Conservation (phyloP, 2,329 filamentous ascomycete genomes). For the Exophiala sp. region DNA sequence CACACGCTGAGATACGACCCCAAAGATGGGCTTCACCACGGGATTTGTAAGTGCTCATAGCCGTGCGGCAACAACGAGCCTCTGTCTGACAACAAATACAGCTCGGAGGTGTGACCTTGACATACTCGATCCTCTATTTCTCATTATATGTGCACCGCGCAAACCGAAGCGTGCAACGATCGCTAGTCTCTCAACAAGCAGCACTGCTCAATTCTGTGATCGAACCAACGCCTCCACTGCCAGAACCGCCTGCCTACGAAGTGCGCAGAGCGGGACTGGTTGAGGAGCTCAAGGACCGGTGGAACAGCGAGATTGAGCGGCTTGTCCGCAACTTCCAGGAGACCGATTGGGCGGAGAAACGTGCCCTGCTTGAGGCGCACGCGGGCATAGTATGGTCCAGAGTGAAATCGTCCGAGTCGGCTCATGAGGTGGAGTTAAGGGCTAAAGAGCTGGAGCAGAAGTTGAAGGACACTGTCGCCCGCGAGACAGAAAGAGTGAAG, state of each 20-base stretch:
- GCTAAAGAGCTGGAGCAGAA: constrained; percentile 15
- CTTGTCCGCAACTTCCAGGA: constrained; percentile 61
- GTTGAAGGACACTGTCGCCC: constrained; percentile 11
- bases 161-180: constrained; percentile 51
- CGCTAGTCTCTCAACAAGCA: constrained; percentile 42
- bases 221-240: constrained; percentile 32
- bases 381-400: constrained; percentile 17
- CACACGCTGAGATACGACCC: background rate
- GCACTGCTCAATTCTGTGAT: constrained; percentile 39
- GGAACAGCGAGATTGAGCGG: constrained; percentile 68
- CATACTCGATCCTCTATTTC: constrained; percentile 66
- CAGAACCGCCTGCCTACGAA: constrained; percentile 28
- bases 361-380: constrained; percentile 19
- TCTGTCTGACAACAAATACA: constrained; percentile 35
- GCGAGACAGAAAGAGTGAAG: constrained; percentile 5
- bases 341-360: constrained; percentile 51
- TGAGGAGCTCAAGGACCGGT: constrained; percentile 67
- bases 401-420: constrained; percentile 14
- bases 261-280: constrained; percentile 52
- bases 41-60: constrained; percentile 58
- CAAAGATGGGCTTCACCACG: constrained; percentile 63
- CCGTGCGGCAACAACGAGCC: background rate
- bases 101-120: constrained; percentile 71
- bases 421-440: constrained; percentile 16
- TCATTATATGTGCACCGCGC: constrained; percentile 64